Percentiles rank a stretch among this genome's conserved stretches.
These are phyloP conservation scores for Cercospora sesami DNA, from an alignment of 2,329 filamentous ascomycete species.

Conservation along the genomic window DNA sequence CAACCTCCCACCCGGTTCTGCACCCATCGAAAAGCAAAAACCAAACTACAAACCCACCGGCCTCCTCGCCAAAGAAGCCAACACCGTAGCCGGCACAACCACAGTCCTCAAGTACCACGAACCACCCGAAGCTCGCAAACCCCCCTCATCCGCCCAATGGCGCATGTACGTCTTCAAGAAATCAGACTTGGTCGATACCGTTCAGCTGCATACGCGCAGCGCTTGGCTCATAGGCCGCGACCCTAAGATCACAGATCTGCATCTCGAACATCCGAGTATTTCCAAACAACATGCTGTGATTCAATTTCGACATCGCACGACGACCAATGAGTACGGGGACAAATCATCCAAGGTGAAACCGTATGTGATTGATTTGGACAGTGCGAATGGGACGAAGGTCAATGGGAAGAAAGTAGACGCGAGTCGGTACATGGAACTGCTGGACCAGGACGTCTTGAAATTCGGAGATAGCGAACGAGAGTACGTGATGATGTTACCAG, in stretches of 20 bases:
- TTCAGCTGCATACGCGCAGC: constrained; percentile 72
- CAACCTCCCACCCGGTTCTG: constrained; percentile 35
- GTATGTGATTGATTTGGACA: constrained; percentile 91
- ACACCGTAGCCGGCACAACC: constrained; percentile 72
- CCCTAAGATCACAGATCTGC: constrained; percentile 73
- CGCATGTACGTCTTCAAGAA: constrained; percentile 89
- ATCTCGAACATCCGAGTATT: constrained; percentile 84
- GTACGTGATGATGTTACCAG: constrained; percentile 87
- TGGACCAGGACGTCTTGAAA: constrained; percentile 82
- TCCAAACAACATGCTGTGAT: constrained; percentile 95
- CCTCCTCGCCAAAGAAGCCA: constrained; percentile 81
- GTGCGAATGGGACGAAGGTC: constrained; percentile 82
- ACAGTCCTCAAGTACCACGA: constrained; percentile 95
- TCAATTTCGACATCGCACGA: constrained; percentile 84
- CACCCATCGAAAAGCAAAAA: constrained; percentile 68
- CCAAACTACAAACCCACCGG: constrained; percentile 83
- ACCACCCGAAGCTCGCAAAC: constrained; percentile 87
- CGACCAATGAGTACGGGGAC: constrained; percentile 83
- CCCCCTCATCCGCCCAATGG: constrained; percentile 75
- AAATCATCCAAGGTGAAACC: constrained; percentile 69
- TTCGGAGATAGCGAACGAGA: constrained; percentile 88
- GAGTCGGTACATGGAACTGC: constrained; percentile 80
- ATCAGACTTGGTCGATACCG: constrained; percentile 74
- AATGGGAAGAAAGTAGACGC: constrained; percentile 73
- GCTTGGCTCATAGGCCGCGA: constrained; percentile 93